Percentiles rank a stretch among this genome's conserved stretches.
Conservation (phyloP, 768 basidiomycete genomes). For the Suillus luteus region DNA sequence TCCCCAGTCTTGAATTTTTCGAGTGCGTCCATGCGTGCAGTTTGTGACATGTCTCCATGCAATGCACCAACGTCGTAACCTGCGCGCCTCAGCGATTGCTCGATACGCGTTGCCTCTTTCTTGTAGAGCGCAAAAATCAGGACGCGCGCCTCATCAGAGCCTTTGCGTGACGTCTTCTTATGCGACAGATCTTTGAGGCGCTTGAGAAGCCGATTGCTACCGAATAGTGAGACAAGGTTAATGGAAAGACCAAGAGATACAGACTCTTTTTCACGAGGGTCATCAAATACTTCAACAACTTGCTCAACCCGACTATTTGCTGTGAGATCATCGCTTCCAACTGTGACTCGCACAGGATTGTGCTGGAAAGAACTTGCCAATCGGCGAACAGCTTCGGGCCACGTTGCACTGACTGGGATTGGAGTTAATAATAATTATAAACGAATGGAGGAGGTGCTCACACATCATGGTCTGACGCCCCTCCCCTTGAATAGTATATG, state of each 20-base stretch:
- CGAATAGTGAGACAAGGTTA: background rate
- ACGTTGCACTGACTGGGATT: slow-evolving; percentile 88
- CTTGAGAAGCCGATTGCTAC: slow-evolving; percentile 60
- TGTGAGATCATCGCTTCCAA: slow-evolving; percentile 92
- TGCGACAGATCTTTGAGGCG: slow-evolving; percentile 57
- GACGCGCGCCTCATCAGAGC: slow-evolving; percentile 60
- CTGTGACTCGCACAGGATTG: slow-evolving; percentile 85
- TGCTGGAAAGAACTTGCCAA: slow-evolving; percentile 87
- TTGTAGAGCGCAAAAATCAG: slow-evolving; percentile 97
- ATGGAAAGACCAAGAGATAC: slow-evolving; percentile 27
- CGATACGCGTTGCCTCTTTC: slow-evolving; percentile 93
- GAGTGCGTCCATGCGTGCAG: slow-evolving; percentile 79
- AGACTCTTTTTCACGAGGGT: slow-evolving; percentile 83
- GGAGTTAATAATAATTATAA: background rate
- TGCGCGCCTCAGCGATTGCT: slow-evolving; percentile 69
- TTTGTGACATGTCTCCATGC: slow-evolving; percentile 91
- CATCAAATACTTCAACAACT: slow-evolving; percentile 88
- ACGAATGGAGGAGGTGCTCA: slow-evolving; percentile 42
- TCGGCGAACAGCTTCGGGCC: slow-evolving; percentile 92
- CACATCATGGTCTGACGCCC: slow-evolving; percentile 94
- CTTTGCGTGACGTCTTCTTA: slow-evolving; percentile 59
- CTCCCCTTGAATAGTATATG: slow-evolving; percentile 61
- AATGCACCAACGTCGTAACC: slow-evolving; percentile 81
- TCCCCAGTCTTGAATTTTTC: slow-evolving; percentile 85
- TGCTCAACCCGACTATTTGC: slow-evolving; percentile 96